Evolutionary conservation across 345 rosid species (phyloP), one percentile per base, ranked within the genome.

Genomic region (Acer campestre): DNA sequence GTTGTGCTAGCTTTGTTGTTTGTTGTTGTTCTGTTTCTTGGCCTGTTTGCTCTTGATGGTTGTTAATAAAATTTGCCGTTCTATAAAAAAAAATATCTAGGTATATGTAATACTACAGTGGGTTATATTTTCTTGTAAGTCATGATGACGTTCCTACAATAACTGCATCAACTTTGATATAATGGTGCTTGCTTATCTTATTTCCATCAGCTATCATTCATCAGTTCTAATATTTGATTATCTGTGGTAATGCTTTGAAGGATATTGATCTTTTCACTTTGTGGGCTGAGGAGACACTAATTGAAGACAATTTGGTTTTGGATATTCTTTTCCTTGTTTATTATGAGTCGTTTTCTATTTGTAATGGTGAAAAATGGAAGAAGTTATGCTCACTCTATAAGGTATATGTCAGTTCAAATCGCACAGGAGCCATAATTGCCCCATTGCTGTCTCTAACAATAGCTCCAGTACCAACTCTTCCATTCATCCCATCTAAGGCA

Each of bases 211-310:
- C 58, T 63, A 53, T 70, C 38, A 64, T 72, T 49, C 65, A 55
- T 48, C 75, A 74, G 25, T 69, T 75, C 66, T 61, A 56, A 71
- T 74, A n/a, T 73, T 42, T 61, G 4, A 75, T 56, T 70, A 48
- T 29, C 70, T 78, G 53, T 71, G 25, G 10, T 40, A 79, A 55
- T 81, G 73, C 53, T 83, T 70, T 73, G 53, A 75, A 93, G 97
- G 94, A 90, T 84, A 87, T 86, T 80, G 97, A 90, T 84, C 86
- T 92, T 72, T 92, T 89, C 82, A 88, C 91, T 71, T 78, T 94
- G 80, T 96, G 98, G 99, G 97, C 98, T 2, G 97, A 96, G 92
- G 97, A 89, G 90, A 94, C 85, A 61, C 85, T 95, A 35, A 85
- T 83, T 25, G 97, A 96, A 83, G 90, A 90, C 73, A 92, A 82